Base-by-base conservation (phyloP, 139 green algal genomes). In the Haematococcus sp. region DNA sequence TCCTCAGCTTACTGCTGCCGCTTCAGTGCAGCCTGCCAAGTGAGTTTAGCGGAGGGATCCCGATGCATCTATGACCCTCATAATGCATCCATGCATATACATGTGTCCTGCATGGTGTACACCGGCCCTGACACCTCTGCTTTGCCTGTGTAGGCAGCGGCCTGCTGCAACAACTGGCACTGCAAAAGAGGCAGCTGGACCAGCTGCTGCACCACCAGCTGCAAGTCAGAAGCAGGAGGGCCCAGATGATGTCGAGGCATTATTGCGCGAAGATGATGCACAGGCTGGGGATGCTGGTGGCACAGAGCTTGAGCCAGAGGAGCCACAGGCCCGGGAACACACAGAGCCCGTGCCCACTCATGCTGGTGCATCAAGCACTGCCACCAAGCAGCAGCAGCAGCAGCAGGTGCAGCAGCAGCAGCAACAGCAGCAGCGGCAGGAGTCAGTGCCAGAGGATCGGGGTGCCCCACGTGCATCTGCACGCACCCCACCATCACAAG, bases 371-470 rank as follows among this genome's bases (percentile, higher is more conserved):
- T 28, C 58, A 33, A 34, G 23, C 28, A 34, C 58, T 49, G 40
- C 40, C 7, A 19, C 40, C 7, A 11, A 33, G n/a, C 23, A 34
- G 58, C 58, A 65, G 58, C 4, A 65, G 58, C 58, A 65, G 25
- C n/a, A 33, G 25, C n/a, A 2, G n/a, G 11, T 15, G 58, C 58
- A 65, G 25, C 58, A 34, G n/a, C 58, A 34, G 58, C 17, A 40
- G 3, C 58, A 65, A 34, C 28, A 65, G 58, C n/a, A 65, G 58
- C 58, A 65, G 58, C 58, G n/a, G 58, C 58, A 61, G 28, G 54
- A 61, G 54, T 20, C 28, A n/a, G 54, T 9, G 13, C 16, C 46
- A 23, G 16, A 23, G 46, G 46, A 13, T 16, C 16, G 46, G 16
- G 16, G 13, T 55, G 15, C 13, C 15, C 46, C 13, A 55, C 15